phyloP scores from a whole-genome alignment of 139 green algal genomes.

The Coelastrella sp. region DNA sequence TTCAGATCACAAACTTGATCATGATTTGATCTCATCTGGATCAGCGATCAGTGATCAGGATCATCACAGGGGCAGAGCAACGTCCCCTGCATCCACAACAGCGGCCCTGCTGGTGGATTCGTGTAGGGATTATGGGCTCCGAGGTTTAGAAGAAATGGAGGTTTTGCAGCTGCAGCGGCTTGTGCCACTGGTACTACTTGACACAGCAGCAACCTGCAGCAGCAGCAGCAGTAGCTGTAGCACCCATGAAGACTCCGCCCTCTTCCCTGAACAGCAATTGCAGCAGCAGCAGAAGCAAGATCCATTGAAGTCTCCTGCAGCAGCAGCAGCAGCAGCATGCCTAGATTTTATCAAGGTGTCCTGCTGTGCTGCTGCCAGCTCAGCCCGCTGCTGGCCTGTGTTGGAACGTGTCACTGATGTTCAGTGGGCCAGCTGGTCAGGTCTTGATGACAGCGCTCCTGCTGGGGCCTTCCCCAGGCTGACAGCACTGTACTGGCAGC shows the following conservation, averaged over 20 bases:
- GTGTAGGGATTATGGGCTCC: not conserved
- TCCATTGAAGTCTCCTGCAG: not conserved
- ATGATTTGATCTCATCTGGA: not conserved
- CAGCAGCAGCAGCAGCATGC: not conserved
- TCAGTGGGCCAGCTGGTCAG: not conserved
- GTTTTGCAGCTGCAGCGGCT: slow-evolving; percentile 15
- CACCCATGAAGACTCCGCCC: not conserved
- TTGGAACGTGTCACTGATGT: not conserved
- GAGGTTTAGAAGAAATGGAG: slow-evolving; percentile 25
- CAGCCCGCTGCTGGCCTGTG: slow-evolving; percentile 30
- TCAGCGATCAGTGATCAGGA: not conserved
- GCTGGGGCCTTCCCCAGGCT: not conserved
- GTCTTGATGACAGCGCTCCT: slow-evolving; percentile 3
- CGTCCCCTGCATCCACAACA: not conserved
- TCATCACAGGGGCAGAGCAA: not conserved
- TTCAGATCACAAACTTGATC: not conserved
- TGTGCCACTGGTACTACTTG: slow-evolving; percentile 4
- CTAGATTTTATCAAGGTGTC: not conserved
- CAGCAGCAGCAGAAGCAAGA: slow-evolving; percentile 24
- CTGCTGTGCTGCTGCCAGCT: slow-evolving; percentile 6
- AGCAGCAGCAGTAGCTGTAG: slow-evolving; percentile 19
- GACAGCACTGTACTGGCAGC: not conserved
- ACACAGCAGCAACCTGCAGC: slow-evolving; percentile 24
- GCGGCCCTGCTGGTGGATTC: slow-evolving; percentile 18
- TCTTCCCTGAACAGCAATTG: not conserved